Conservation (phyloP, 2,329 filamentous ascomycete genomes). For the Trichoderma pleuroti region DNA sequence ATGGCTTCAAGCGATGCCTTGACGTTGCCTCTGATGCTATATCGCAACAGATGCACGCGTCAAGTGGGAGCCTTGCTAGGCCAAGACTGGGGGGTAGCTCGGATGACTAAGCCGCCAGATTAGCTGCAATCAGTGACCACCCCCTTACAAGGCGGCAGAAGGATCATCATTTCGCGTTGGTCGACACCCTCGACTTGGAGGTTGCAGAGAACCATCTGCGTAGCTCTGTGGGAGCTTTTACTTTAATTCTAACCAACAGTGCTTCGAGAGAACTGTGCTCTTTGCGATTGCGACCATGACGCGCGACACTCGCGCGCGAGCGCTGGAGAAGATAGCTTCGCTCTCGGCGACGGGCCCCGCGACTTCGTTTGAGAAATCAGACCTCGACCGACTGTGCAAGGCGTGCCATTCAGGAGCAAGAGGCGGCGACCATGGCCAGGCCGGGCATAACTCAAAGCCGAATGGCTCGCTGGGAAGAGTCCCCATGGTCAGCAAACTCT, state of each 20-base stretch:
- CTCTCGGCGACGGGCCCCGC: slow-evolving; percentile 55
- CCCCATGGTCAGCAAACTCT: slow-evolving; percentile 53
- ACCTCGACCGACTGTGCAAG: slow-evolving; percentile 59
- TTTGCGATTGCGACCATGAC: slow-evolving; percentile 37
- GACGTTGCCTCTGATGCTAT: slow-evolving; percentile 23
- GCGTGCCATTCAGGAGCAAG: slow-evolving; percentile 50
- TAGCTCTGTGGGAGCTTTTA: slow-evolving; percentile 1
- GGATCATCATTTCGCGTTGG: slow-evolving; percentile 1
- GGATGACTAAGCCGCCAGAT: slow-evolving; percentile 39
- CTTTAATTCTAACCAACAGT: not conserved
- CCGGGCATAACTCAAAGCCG: slow-evolving; percentile 38
- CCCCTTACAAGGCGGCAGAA: slow-evolving; percentile 10
- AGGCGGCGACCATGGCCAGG: slow-evolving; percentile 47
- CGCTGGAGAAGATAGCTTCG: slow-evolving; percentile 62
- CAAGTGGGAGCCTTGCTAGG: slow-evolving; percentile 51
- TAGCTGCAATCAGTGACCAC: slow-evolving; percentile 6
- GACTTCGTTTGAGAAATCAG: slow-evolving; percentile 57
- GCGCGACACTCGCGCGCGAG: slow-evolving; percentile 57
- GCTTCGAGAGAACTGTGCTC: not conserved
- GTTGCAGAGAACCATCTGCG: slow-evolving; percentile 5
- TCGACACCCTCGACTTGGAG: not conserved
- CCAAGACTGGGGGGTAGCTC: slow-evolving; percentile 31
- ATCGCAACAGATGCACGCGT: slow-evolving; percentile 37
- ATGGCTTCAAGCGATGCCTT: slow-evolving; percentile 18
- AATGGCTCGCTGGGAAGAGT: slow-evolving; percentile 47